Conservation (phyloP, 2,329 filamentous ascomycete genomes). For the Thermothelomyces thermophilus region DNA sequence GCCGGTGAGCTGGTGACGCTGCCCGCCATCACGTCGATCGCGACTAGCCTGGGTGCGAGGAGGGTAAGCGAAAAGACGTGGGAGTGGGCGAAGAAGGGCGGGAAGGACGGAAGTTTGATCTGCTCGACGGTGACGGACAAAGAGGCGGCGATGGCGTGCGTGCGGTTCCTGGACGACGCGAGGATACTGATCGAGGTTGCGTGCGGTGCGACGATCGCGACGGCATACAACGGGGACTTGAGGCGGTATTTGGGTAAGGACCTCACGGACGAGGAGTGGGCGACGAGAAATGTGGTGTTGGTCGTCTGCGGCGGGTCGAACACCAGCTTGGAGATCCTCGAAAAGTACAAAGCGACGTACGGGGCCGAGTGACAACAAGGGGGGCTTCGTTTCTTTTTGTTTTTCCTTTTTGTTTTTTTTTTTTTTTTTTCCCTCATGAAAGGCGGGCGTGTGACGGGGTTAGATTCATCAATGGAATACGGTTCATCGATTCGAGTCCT, state of each 20-base stretch:
- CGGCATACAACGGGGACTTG: conserved; percentile 58
- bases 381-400: neutral
- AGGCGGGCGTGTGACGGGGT: neutral
- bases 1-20: conserved; percentile 53
- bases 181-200: conserved; percentile 74
- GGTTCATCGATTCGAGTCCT: neutral
- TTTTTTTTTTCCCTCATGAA: neutral
- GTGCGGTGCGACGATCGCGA: conserved; percentile 73
- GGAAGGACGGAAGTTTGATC: conserved; percentile 33
- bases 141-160: conserved; percentile 72
- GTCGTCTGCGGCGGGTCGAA: conserved; percentile 77
- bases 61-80: conserved; percentile 54
- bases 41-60: conserved; percentile 62
- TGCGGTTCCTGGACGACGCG: conserved; percentile 74
- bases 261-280: conserved; percentile 50
- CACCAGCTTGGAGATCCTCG: conserved; percentile 55
- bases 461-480: too few relatives aligned
- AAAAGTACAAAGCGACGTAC: conserved; percentile 48
- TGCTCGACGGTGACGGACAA: conserved; percentile 63
- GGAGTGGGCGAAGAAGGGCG: conserved; percentile 49
- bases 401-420: neutral
- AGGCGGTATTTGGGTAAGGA: conserved; percentile 51
- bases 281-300: conserved; percentile 68
- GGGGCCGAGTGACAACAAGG: conserved; percentile 15
- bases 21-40: conserved; percentile 62